Base-by-base conservation (phyloP, 2,329 filamentous ascomycete species). In the Botrytis porri region DNA sequence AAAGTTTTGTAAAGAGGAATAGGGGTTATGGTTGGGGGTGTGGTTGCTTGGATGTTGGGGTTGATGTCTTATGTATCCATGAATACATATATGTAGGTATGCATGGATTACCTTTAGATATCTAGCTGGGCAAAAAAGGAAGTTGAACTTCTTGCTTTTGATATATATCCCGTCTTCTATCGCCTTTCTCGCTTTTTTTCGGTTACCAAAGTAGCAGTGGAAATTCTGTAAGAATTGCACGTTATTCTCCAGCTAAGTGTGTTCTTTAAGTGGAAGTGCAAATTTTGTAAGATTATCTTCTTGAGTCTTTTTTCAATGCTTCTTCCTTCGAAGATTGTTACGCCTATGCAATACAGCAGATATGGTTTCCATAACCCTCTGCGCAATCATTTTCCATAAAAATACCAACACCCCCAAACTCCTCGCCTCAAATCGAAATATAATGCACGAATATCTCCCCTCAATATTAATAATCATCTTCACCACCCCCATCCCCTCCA, bases 401-500 rank as follows among this genome's bases (percentile, higher is more conserved):
- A 63, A 5, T n/a, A 25, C 35, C 60, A 43, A 14, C 8, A n/a
- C n/a, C 25, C 43, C 35, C 18, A 51, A 64, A 51, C 51, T 48
- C 59, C 69, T 51, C n/a, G 69, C 43, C 45, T 54, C 16, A 41
- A 67, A 51, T 66, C 20, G 8, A 54, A 67, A 54, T 39, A 10
- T 37, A 43, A 45, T 39, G 16, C 35, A 16, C 12, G 22, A 32
- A 51, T 12, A 41, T 41, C 41, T 25, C 9, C 8, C 14, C 35
- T 35, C 32, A 18, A 39, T 45, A 51, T 62, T 75, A 78, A 59
- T 78, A 78, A 35, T 79, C 77, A 62, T 79, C 78, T 5, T 74
- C 78, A 59, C 84, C 87, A 45, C 85, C 69, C 32, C 70, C 69
- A 66, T 51, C 85, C 10, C 62, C 70, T 7, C 70, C 51, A 45